Conservation (phyloP, 177 flowering plant species). For the Tripterygium wilfordii region DNA sequence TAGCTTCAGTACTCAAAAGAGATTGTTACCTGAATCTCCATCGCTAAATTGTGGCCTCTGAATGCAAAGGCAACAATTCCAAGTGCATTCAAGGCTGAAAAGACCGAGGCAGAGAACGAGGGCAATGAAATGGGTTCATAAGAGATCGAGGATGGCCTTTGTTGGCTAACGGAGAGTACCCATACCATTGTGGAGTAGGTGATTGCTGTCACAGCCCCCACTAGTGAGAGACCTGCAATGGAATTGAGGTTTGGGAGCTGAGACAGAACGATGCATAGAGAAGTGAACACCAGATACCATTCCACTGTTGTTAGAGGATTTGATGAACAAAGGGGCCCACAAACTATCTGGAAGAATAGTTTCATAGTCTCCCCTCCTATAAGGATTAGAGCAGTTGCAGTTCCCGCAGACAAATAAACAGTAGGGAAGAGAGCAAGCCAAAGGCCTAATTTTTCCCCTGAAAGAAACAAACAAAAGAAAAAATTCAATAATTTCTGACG, state of each 20-base stretch:
- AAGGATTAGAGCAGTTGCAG: conserved; percentile 84
- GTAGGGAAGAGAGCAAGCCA: conserved; percentile 98
- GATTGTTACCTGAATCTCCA: conserved; percentile 84
- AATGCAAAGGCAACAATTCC: conserved; percentile 96
- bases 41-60: conserved; percentile 85
- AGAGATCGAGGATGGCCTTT: conserved; percentile 72
- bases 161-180: conserved; percentile 94
- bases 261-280: conserved; percentile 84
- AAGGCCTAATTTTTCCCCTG: conserved; percentile 88
- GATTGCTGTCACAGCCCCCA: conserved; percentile 94
- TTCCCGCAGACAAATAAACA: conserved; percentile 90
- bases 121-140: conserved; percentile 67
- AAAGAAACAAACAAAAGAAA: conserved; percentile 4
- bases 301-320: conserved; percentile 91
- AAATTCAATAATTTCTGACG: too few relatives aligned
- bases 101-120: conserved; percentile 53
- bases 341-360: conserved; percentile 87
- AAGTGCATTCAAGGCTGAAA: conserved; percentile 78
- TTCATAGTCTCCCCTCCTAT: conserved; percentile 99
- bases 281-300: conserved; percentile 97
- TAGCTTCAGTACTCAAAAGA: too few relatives aligned
- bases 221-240: conserved; percentile 90
- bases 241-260: conserved; percentile 98
- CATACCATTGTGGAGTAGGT: conserved; percentile 92
- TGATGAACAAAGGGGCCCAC: conserved; percentile 81